Percentiles rank a stretch among this genome's conserved stretches.
Evolutionary conservation across 2,329 filamentous ascomycete genomes (phyloP).

Genomic region (Hysterium pulicare): DNA sequence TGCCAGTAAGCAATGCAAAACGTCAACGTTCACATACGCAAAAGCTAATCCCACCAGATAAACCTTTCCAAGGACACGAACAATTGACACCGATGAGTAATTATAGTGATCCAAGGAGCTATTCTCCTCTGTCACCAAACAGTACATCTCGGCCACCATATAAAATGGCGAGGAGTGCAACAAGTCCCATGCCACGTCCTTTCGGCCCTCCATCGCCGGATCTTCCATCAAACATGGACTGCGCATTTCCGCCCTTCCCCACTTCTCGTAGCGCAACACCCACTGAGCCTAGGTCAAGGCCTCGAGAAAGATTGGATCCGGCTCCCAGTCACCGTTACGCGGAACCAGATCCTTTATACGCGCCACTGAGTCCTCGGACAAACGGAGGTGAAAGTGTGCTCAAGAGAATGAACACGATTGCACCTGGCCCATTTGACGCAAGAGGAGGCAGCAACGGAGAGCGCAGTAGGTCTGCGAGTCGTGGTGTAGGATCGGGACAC

Average conservation of each 20-base stretch:
- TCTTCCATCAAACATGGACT: constrained; percentile 42
- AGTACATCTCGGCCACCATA: constrained; percentile 21
- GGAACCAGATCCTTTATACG: constrained; percentile 38
- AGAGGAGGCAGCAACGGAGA: constrained; percentile 18
- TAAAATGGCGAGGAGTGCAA: constrained; percentile 33
- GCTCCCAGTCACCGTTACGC: constrained; percentile 27
- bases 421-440: constrained; percentile 63
- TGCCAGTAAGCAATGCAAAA: constrained; percentile 58
- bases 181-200: constrained; percentile 33
- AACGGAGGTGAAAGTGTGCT: constrained; percentile 48
- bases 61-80: constrained; percentile 30
- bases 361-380: constrained; percentile 48
- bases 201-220: constrained; percentile 31
- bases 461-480: constrained; percentile 26
- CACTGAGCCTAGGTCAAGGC: constrained; percentile 18
- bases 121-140: constrained; percentile 20
- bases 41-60: constrained; percentile 28
- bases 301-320: constrained; percentile 22
- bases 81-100: constrained; percentile 23
- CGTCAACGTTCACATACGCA: too few relatives aligned
- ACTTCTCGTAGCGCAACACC: constrained; percentile 30
- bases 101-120: constrained; percentile 22
- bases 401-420: constrained; percentile 63
- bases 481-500: constrained; percentile 31
- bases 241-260: constrained; percentile 54